phyloP scores from a whole-genome alignment of 345 rosid genomes.

The Populus pruinosa region DNA sequence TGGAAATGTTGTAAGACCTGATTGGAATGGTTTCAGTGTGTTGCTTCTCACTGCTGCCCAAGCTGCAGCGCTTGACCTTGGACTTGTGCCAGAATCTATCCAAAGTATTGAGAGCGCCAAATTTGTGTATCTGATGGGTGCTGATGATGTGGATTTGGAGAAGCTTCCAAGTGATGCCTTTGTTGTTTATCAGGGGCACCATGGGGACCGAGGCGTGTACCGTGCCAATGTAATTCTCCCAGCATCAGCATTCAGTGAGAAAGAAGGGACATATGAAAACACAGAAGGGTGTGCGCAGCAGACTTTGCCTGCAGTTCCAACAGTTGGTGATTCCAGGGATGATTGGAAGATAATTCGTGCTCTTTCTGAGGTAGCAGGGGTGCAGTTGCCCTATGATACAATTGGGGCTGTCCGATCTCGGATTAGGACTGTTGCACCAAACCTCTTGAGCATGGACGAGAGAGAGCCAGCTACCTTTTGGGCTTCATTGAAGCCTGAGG shows the following conservation, averaged over 20 bases:
- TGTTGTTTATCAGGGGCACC: slow-evolving; percentile 96
- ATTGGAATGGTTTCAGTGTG: slow-evolving; percentile 93
- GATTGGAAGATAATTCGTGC: slow-evolving; percentile 98
- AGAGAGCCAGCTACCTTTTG: slow-evolving; percentile 73
- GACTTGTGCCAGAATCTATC: slow-evolving; percentile 74
- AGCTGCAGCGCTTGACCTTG: slow-evolving; percentile 98
- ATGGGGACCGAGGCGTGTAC: slow-evolving; percentile 80
- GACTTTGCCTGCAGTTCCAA: slow-evolving; percentile 95
- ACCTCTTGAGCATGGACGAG: slow-evolving; percentile 67
- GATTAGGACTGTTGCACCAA: slow-evolving; percentile 82
- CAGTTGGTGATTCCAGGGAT: slow-evolving; percentile 95
- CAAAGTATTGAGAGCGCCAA: slow-evolving; percentile 71
- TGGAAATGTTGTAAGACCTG: slow-evolving; percentile 71
- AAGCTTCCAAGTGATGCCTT: slow-evolving; percentile 85
- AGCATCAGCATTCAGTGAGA: slow-evolving; percentile 86
- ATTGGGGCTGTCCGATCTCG: slow-evolving; percentile 59
- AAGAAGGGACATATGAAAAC: slow-evolving; percentile 90
- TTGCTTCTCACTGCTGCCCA: slow-evolving; percentile 91
- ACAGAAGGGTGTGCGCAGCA: slow-evolving; percentile 88
- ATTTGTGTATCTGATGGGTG: slow-evolving; percentile 92
- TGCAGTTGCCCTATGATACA: slow-evolving; percentile 69
- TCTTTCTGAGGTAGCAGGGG: slow-evolving; percentile 81
- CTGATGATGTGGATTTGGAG: slow-evolving; percentile 81
- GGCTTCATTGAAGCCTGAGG: slow-evolving; percentile 56
- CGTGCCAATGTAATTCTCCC: slow-evolving; percentile 94